Conservation (phyloP, 345 rosid species). For the Turritis glabra region DNA sequence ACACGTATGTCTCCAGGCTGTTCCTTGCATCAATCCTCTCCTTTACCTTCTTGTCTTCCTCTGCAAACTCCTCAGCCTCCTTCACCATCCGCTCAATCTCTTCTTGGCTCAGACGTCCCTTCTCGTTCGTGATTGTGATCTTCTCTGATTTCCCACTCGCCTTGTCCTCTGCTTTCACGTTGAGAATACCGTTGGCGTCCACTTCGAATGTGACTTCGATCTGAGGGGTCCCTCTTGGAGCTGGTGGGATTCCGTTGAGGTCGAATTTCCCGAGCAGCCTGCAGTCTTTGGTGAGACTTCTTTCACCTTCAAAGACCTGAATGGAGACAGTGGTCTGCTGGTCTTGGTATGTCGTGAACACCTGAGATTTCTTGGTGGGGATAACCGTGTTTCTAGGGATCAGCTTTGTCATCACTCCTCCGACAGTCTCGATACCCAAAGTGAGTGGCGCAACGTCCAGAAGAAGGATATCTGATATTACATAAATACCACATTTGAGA, state of each 20-base stretch:
- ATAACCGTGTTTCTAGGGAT: constrained; percentile 98
- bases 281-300: constrained; percentile 95
- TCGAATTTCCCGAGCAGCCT: constrained; percentile 90
- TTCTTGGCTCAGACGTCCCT: constrained; percentile 94
- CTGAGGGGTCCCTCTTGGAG: constrained; percentile 99
- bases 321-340: constrained; percentile 98
- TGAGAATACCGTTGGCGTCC: constrained; percentile 91
- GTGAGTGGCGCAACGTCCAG: constrained; percentile 96
- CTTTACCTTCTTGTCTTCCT: constrained; percentile 94
- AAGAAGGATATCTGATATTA: constrained; percentile 79
- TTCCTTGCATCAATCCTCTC: constrained; percentile 93
- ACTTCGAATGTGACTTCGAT: constrained; percentile 97
- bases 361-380: constrained; percentile 98
- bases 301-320: constrained; percentile 98
- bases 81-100: constrained; percentile 93
- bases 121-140: constrained; percentile 95
- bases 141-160: constrained; percentile 85
- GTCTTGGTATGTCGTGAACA: constrained; percentile 96
- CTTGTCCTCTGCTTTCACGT: constrained; percentile 93
- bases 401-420: constrained; percentile 99
- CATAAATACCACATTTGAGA: neutral
- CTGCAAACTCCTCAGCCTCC: constrained; percentile 95
- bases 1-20: constrained; percentile 78
- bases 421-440: constrained; percentile 94
- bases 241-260: constrained; percentile 77